Conservation (phyloP, 2,329 filamentous ascomycete genomes). For the Trichoderma sp. region DNA sequence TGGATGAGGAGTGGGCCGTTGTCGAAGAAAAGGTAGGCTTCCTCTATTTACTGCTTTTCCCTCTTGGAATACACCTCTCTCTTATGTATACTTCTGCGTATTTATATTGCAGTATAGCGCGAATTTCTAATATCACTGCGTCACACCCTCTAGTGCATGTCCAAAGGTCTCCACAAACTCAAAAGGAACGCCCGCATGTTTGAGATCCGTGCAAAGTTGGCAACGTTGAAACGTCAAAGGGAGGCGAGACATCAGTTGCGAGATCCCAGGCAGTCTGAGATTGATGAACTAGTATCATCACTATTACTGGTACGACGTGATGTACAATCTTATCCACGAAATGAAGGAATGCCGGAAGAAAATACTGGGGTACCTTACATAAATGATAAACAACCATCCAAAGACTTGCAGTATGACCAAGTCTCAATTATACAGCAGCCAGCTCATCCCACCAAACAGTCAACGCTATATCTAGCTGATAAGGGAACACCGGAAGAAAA, state of each 20-base stretch:
- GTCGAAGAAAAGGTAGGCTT: background rate
- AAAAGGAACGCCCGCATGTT: background rate
- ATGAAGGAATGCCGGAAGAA: background rate
- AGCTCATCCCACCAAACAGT: background rate
- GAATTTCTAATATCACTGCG: background rate
- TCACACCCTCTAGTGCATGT: background rate
- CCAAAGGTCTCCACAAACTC: background rate
- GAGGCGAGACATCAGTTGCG: accelerated
- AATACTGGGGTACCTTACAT: background rate
- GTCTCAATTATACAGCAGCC: background rate
- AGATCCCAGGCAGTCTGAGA: no score
- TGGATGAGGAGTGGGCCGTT: background rate
- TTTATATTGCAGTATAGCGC: background rate
- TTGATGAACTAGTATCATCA: background rate
- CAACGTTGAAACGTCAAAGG: background rate
- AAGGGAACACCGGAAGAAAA: background rate
- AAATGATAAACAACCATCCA: background rate
- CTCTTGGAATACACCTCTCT: background rate
- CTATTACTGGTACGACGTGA: background rate
- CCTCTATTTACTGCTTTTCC: background rate
- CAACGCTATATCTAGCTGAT: background rate
- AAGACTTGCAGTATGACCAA: background rate
- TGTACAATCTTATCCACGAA: background rate
- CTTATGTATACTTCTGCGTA: background rate
- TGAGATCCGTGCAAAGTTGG: background rate